A percentile compares a stretch with the other conserved stretches of the same genome.
Evolutionary conservation across 1,139 yeast species (phyloP).

Genomic region (Pichia sp.): DNA sequence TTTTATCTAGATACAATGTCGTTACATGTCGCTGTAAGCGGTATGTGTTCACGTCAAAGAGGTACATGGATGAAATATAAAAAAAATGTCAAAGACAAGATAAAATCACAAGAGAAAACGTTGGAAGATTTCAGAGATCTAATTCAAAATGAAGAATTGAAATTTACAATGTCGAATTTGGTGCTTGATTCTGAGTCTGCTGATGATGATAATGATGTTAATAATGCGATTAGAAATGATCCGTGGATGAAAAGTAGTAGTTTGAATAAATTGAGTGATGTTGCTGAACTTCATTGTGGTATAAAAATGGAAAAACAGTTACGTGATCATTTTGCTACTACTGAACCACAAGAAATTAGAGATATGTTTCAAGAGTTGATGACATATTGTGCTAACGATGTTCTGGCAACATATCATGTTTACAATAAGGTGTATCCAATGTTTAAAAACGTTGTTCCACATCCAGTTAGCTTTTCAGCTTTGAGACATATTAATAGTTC

Average conservation of each 20-base stretch:
- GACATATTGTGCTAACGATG: conserved; percentile 84
- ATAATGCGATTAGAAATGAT: conserved; percentile 31
- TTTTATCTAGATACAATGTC: conserved; percentile 91
- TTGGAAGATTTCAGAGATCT: conserved; percentile 20
- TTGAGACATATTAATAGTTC: conserved; percentile 69
- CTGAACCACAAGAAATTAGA: conserved; percentile 49
- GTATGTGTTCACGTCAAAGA: conserved; percentile 89
- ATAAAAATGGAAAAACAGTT: conserved; percentile 58
- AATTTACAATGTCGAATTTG: conserved; percentile 13
- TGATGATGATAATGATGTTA: conserved; percentile 15
- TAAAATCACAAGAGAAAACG: conserved; percentile 17
- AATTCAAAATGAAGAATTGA: conserved; percentile 19
- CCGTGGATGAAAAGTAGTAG: conserved; percentile 82
- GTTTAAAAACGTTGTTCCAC: conserved; percentile 68
- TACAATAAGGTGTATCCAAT: conserved; percentile 63
- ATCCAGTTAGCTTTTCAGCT: conserved; percentile 93
- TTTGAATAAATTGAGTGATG: conserved; percentile 75
- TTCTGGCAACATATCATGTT: conserved; percentile 65
- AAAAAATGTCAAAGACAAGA: conserved; percentile 29
- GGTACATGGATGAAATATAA: conserved; percentile 67
- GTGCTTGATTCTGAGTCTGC: conserved; percentile 22
- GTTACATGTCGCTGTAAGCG: conserved; percentile 82
- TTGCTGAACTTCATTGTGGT: conserved; percentile 74
- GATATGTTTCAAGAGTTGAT: conserved; percentile 55
- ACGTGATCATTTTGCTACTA: conserved; percentile 58